Evolutionary conservation across 2,329 filamentous ascomycete genomes (phyloP), one percentile per base, ranked within the genome.

Genomic region (Sporothrix variecibatus): DNA sequence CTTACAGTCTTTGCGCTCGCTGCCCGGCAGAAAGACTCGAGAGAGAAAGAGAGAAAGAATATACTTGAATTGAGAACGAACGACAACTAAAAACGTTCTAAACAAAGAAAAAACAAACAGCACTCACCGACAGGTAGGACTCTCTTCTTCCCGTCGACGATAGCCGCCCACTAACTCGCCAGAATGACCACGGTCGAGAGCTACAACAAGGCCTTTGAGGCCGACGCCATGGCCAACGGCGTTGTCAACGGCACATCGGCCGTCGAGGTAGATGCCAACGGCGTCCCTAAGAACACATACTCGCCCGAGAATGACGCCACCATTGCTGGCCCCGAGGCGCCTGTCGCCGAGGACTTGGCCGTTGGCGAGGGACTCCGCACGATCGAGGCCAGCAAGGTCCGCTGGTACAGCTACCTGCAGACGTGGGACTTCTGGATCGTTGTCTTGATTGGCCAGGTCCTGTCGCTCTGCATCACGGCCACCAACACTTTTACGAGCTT

Each of bases 401-500:
- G 83, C 77, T 92, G 90, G 90, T 92, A 88, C 83, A 87, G 92
- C 60, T 98, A 96, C 84, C 86, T 98, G 76, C 88, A 87, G 78
- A 97, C 95, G 12, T 87, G 87, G 79, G 93, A 98, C 81, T 98
- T 99, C 81, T 98, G 94, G 89, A 85, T 94, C 78, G 90, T 97
- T 60, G 86, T 98, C 78, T 75, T 90, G 68, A 84, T 98, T 75
- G 94, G 94, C 75, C 95, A 98, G 87, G 82, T 94, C 71, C 90
- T 97, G 62, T 91, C 95, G 4, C 89, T 99, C 75, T 95, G 94
- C 85, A 96, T 97, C 83, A 98, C 95, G 0, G 91, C 90, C 40
- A 98, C 95, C 70, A 97, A 97, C 86, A 98, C 96, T 67, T 94
- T 98, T 80, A 93, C 92, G 51, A 89, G 88, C 34, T 89, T 98